Evolutionary conservation across 805 yeast genomes (phyloP).

Genomic region (Zygoascus tannicola): DNA sequence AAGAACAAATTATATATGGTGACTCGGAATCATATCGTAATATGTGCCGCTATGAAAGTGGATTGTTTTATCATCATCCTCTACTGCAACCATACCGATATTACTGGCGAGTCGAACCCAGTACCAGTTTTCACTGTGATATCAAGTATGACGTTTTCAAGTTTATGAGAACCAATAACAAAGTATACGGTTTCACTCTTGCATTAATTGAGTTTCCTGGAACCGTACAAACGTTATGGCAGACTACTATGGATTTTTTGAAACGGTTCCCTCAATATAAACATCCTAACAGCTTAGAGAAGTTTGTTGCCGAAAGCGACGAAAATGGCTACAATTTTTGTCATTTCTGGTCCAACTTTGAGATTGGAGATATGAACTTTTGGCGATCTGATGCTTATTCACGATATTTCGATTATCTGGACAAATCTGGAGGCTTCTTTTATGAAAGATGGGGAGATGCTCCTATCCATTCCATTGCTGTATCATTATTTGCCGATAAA

Average conservation of each 20-base stretch:
- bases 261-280: constrained; percentile 50
- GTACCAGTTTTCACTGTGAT: constrained; percentile 71
- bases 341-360: constrained; percentile 90
- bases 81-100: constrained; percentile 68
- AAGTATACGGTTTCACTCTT: constrained; percentile 70
- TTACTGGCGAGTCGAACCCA: constrained; percentile 96
- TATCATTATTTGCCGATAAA: constrained; percentile 62
- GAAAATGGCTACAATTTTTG: constrained; percentile 68
- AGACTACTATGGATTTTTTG: constrained; percentile 53
- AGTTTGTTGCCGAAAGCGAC: constrained; percentile 61
- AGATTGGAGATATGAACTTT: constrained; percentile 62
- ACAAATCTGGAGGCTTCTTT: constrained; percentile 81
- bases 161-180: constrained; percentile 68
- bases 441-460: constrained; percentile 97
- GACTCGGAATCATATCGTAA: constrained; percentile 67
- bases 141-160: constrained; percentile 68
- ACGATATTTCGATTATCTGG: constrained; percentile 64
- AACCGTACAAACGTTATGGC: constrained; percentile 74
- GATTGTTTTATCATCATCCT: constrained; percentile 77
- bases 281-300: constrained; percentile 53
- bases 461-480: constrained; percentile 85
- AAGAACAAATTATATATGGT: constrained; percentile 50
- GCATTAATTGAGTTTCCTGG: constrained; percentile 63
- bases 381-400: constrained; percentile 67
- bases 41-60: constrained; percentile 89